Percentiles rank a stretch among this genome's conserved stretches.
Evolutionary conservation across 331 rosid species (phyloP).

Genomic region (Malus hybrid): DNA sequence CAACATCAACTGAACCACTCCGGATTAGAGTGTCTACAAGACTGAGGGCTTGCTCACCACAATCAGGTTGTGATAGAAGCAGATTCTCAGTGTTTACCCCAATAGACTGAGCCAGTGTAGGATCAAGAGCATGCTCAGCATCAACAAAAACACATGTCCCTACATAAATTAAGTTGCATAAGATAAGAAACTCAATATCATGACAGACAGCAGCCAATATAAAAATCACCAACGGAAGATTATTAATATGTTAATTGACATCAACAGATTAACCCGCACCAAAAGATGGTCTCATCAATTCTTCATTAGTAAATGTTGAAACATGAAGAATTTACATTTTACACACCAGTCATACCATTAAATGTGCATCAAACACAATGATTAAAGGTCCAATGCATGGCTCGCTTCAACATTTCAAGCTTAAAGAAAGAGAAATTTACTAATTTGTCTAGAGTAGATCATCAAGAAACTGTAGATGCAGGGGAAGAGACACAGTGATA

Average conservation of each 20-base stretch:
- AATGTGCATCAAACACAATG: background rate
- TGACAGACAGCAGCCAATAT: background rate
- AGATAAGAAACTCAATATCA: constrained; percentile 1
- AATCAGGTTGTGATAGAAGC: constrained; percentile 90
- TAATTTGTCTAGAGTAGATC: background rate
- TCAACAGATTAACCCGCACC: background rate
- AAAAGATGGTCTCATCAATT: background rate
- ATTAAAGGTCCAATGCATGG: background rate
- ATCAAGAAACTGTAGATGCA: background rate
- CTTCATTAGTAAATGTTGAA: background rate
- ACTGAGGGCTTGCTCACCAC: constrained; percentile 89
- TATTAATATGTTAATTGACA: background rate
- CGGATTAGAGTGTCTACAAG: constrained; percentile 82
- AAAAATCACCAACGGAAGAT: background rate
- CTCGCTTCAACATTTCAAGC: background rate
- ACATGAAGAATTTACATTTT: background rate
- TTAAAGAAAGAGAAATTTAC: background rate
- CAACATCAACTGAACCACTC: constrained; percentile 89
- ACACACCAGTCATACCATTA: background rate
- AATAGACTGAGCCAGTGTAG: constrained; percentile 64
- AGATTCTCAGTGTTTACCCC: constrained; percentile 71
- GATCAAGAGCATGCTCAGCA: constrained; percentile 96
- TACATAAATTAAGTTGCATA: constrained; percentile 17
- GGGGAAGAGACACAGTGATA: background rate
- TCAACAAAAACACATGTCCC: constrained; percentile 84